Conservation (phyloP, 2,329 filamentous ascomycete species). For the Chlorencoelia australis region DNA sequence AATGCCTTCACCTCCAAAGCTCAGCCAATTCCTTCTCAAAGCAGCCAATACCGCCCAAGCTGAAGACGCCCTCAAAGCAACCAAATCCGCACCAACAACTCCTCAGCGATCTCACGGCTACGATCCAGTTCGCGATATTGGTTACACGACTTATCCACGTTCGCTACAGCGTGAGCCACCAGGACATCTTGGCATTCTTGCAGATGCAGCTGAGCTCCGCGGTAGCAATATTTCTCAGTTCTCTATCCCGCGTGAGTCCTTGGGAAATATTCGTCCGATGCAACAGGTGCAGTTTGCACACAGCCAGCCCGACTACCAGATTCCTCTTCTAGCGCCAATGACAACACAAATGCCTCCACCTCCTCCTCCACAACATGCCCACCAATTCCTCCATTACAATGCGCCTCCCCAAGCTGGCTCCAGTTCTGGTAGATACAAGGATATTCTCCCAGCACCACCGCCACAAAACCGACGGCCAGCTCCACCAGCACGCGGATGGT, state of each 20-base stretch:
- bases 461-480: not conserved
- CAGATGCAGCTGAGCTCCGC: conserved; percentile 2
- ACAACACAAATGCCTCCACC: not conserved
- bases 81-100: conserved; percentile 5
- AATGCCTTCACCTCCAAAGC: conserved; percentile 1
- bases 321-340: not conserved
- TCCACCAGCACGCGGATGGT: not conserved
- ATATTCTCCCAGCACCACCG: conserved; percentile 2
- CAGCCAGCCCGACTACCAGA: too few relatives aligned
- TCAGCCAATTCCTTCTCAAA: conserved; percentile 1
- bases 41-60: conserved; percentile 2
- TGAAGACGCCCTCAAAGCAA: conserved; percentile 1
- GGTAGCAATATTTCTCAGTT: not conserved
- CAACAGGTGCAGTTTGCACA: too few relatives aligned
- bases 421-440: conserved; percentile 1
- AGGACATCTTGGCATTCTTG: conserved; percentile 2
- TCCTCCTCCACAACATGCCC: not conserved
- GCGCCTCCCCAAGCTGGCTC: not conserved
- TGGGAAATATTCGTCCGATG: too few relatives aligned
- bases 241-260: not conserved
- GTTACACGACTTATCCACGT: conserved; percentile 4
- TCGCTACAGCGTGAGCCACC: conserved; percentile 2
- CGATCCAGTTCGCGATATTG: conserved; percentile 17
- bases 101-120: conserved; percentile 14
- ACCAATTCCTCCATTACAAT: conserved; percentile 3